phyloP scores from a whole-genome alignment of 768 basidiomycete species.

The Phlebiopsis flavidoalba region DNA sequence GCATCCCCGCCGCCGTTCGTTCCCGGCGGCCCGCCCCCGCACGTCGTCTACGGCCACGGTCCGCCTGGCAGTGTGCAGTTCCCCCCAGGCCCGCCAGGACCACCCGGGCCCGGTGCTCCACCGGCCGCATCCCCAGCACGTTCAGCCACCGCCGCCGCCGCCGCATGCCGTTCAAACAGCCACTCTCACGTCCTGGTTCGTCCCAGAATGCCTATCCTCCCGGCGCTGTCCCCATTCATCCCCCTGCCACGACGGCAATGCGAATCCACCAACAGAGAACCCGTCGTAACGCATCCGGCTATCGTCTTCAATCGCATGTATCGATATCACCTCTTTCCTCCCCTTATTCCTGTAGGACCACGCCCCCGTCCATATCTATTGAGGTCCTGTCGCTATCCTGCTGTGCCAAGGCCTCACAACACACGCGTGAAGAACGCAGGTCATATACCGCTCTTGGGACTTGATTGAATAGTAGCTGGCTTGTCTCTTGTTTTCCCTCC shows the following conservation, averaged over 20 bases:
- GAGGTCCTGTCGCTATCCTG: not conserved
- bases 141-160: constrained; percentile 30
- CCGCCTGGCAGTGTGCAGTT: constrained; percentile 23
- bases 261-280: constrained; percentile 16
- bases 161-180: constrained; percentile 28
- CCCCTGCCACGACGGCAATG: constrained; percentile 24
- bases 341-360: not conserved
- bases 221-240: constrained; percentile 28
- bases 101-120: constrained; percentile 42
- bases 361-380: not conserved
- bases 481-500: not conserved
- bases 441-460: not conserved
- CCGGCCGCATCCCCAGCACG: constrained; percentile 31
- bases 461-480: not conserved
- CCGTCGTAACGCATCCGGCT: constrained; percentile 16
- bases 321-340: constrained; percentile 9
- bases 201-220: constrained; percentile 56
- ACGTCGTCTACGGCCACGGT: constrained; percentile 47
- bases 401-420: not conserved
- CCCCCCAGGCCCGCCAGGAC: constrained; percentile 35
- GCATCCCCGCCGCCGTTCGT: constrained; percentile 42
- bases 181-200: constrained; percentile 52
- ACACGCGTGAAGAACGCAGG: not conserved
- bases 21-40: constrained; percentile 40
- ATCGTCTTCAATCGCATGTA: constrained; percentile 14